Conservation (phyloP, 2,329 filamentous ascomycete species). For the Sporothrix dimorphospora region DNA sequence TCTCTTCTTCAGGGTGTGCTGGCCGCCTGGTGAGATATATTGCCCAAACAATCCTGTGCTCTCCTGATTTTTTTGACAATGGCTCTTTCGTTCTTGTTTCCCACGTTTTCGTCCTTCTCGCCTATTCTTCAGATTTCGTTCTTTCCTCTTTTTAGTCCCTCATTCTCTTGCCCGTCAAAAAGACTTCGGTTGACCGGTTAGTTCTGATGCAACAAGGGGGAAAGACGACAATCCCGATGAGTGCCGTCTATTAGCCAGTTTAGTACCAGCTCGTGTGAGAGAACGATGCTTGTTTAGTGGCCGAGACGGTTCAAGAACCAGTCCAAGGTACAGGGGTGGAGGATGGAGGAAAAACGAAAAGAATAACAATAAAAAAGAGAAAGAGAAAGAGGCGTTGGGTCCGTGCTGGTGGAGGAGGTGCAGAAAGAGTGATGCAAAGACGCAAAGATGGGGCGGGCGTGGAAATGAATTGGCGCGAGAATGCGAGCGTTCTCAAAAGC, state of each 20-base stretch:
- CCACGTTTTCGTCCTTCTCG: neutral
- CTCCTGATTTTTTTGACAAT: conserved; percentile 1
- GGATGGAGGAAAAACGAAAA: neutral
- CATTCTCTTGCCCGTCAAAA: neutral
- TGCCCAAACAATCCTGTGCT: neutral
- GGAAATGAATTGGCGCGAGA: conserved; percentile 13
- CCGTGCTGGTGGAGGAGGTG: neutral
- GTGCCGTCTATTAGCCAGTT: conserved; percentile 11
- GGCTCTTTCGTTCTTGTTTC: neutral
- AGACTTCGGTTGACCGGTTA: conserved; percentile 19
- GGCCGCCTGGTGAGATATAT: neutral
- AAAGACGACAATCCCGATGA: conserved; percentile 11
- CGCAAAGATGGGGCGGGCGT: neutral
- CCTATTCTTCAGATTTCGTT: neutral
- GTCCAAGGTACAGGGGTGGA: neutral
- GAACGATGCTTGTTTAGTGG: conserved; percentile 4
- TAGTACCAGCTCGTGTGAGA: neutral
- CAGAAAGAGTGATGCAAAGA: neutral
- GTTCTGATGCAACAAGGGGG: conserved; percentile 15
- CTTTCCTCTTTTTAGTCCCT: neutral
- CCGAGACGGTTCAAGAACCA: neutral
- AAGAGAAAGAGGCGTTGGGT: neutral
- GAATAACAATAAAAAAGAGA: neutral
- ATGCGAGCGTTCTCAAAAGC: neutral
- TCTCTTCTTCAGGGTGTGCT: neutral